Percentiles rank a stretch among this genome's conserved stretches.
Evolutionary conservation across 2,329 filamentous ascomycete genomes (phyloP).

Genomic region (Bipolaris victoriae): DNA sequence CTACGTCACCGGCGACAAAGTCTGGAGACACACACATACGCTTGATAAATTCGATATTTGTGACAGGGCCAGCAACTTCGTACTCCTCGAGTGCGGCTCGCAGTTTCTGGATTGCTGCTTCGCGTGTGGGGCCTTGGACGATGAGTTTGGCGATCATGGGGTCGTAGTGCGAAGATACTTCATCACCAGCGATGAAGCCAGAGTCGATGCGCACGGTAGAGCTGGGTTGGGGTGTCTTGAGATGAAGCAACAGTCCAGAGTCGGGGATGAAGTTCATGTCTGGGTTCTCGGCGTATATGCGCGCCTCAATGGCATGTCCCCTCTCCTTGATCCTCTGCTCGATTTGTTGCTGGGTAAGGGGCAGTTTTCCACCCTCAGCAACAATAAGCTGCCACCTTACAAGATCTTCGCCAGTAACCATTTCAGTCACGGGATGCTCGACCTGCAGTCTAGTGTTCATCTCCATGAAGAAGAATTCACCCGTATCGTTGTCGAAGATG

Average conservation of each 20-base stretch:
- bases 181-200: constrained; percentile 88
- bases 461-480: constrained; percentile 73
- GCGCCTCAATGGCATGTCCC: constrained; percentile 91
- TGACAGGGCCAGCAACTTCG: constrained; percentile 89
- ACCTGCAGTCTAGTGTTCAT: constrained; percentile 88
- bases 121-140: constrained; percentile 78
- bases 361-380: constrained; percentile 72
- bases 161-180: constrained; percentile 93
- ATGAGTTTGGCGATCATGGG: constrained; percentile 99
- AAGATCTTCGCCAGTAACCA: constrained; percentile 76
- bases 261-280: constrained; percentile 91
- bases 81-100: constrained; percentile 82
- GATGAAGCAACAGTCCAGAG: constrained; percentile 84
- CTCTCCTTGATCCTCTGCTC: constrained; percentile 72
- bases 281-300: constrained; percentile 96
- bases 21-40: constrained; percentile 78
- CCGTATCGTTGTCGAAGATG: constrained; percentile 71
- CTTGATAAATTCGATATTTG: constrained; percentile 97
- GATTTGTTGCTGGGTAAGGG: constrained; percentile 69
- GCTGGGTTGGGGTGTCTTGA: constrained; percentile 72
- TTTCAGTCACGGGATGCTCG: constrained; percentile 91
- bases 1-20: constrained; percentile 86
- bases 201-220: constrained; percentile 88
- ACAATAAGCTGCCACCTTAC: constrained; percentile 96
- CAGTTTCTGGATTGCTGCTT: constrained; percentile 82